phyloP scores from a whole-genome alignment of 23 red algal genomes.

The Gracilaria gracilis region DNA sequence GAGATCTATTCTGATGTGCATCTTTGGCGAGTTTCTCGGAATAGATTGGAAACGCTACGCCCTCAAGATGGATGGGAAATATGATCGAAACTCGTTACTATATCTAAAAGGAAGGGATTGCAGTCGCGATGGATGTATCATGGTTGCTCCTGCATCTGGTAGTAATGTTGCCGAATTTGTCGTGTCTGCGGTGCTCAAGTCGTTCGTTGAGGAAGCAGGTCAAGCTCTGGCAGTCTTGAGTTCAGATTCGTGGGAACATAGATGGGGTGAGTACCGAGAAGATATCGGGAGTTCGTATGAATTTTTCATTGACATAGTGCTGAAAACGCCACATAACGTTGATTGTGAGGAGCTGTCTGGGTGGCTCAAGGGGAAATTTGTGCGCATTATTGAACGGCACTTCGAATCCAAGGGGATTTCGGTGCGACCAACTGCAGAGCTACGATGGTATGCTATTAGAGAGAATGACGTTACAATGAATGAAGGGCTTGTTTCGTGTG shows the following conservation, averaged over 20 bases:
- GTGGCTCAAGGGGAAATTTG: slow-evolving; percentile 11
- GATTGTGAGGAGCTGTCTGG: background rate
- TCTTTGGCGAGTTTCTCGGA: background rate
- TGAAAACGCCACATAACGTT: background rate
- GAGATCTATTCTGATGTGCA: background rate
- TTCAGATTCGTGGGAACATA: background rate
- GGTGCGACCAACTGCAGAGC: background rate
- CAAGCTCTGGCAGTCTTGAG: background rate
- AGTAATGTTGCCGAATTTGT: background rate
- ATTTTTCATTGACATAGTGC: background rate
- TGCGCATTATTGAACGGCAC: background rate
- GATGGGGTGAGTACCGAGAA: background rate
- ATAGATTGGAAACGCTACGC: background rate
- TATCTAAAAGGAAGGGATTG: slow-evolving; percentile 14
- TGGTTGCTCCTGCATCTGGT: background rate
- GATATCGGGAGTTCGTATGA: background rate
- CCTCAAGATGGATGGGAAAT: background rate
- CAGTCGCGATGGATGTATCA: background rate
- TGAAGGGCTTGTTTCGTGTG: background rate
- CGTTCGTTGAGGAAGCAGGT: background rate
- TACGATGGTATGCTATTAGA: background rate
- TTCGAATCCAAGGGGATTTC: slow-evolving; percentile 3
- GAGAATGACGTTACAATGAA: background rate
- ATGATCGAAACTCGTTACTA: background rate
- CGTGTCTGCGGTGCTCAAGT: background rate